These are phyloP conservation scores for Penicillium frequentans DNA, from an alignment of 2,329 filamentous ascomycete species.

Conservation along the genomic window DNA sequence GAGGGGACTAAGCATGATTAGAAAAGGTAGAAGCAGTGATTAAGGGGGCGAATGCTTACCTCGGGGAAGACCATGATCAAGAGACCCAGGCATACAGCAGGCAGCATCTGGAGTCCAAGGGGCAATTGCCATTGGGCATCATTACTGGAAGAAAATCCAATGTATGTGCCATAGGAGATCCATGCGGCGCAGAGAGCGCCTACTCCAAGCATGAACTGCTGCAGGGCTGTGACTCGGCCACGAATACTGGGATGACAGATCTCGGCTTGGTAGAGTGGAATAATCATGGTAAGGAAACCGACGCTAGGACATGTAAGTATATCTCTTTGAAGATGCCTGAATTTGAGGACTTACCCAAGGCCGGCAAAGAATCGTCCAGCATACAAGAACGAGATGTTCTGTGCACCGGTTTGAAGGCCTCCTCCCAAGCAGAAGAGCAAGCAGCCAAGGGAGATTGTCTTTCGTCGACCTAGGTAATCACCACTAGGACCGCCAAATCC, in stretches of 20 bases:
- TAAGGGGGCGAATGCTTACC: conserved; percentile 16
- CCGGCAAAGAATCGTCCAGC: conserved; percentile 70
- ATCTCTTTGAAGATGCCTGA: neutral
- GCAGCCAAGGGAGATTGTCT: conserved; percentile 71
- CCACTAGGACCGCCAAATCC: conserved; percentile 62
- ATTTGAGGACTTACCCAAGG: conserved; percentile 28
- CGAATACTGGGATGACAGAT: conserved; percentile 76
- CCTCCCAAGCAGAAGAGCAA: conserved; percentile 72
- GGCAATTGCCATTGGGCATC: conserved; percentile 61
- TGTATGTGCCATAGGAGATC: conserved; percentile 67
- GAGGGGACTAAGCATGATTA: conserved; percentile 46
- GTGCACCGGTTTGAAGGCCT: conserved; percentile 69
- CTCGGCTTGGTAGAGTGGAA: conserved; percentile 76
- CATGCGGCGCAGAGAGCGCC: conserved; percentile 71
- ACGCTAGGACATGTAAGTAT: conserved; percentile 43
- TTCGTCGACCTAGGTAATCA: conserved; percentile 66
- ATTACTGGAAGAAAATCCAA: conserved; percentile 49
- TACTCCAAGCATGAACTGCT: conserved; percentile 81
- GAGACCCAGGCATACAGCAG: conserved; percentile 62
- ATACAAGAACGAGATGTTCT: conserved; percentile 62
- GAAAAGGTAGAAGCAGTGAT: neutral
- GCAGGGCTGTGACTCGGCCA: conserved; percentile 71
- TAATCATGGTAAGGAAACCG: conserved; percentile 63
- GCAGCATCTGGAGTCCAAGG: conserved; percentile 70
- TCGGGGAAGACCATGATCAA: conserved; percentile 75